These are phyloP conservation scores for Dactylonectria macrodidyma DNA, from an alignment of 2,329 filamentous ascomycete genomes.

Conservation along the genomic window DNA sequence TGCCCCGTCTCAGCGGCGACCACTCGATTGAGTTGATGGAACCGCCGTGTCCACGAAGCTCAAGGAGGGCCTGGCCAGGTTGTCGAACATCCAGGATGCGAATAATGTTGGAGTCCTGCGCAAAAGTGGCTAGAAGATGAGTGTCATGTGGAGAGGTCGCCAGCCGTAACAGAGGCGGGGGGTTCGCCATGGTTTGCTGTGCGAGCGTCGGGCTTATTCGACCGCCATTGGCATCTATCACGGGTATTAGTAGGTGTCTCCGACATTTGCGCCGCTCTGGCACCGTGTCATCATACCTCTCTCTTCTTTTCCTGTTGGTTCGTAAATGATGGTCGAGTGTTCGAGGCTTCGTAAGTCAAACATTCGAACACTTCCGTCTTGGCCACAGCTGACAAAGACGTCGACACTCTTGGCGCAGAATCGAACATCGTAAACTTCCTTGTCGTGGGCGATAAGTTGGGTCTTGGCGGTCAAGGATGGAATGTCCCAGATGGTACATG, in stretches of 20 bases:
- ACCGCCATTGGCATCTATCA: constrained; percentile 68
- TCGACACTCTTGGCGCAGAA: constrained; percentile 99
- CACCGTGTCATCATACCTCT: constrained; percentile 66
- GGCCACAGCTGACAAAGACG: constrained; percentile 97
- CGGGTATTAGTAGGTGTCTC: constrained; percentile 37
- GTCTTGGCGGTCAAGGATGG: constrained; percentile 98
- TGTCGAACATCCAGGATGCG: constrained; percentile 97
- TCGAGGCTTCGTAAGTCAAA: constrained; percentile 97
- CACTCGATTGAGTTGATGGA: constrained; percentile 95
- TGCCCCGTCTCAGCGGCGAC: constrained; percentile 89
- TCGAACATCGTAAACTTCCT: constrained; percentile 97
- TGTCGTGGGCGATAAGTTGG: constrained; percentile 97
- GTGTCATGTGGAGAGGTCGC: constrained; percentile 96
- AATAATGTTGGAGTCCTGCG: constrained; percentile 91
- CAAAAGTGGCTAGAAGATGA: constrained; percentile 96
- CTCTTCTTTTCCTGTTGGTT: constrained; percentile 90
- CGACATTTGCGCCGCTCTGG: background rate
- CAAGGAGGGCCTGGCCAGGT: constrained; percentile 93
- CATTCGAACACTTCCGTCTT: constrained; percentile 98
- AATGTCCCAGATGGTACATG: constrained; percentile 99
- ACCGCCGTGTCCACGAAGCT: constrained; percentile 90
- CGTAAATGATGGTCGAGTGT: constrained; percentile 99
- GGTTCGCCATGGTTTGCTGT: constrained; percentile 83
- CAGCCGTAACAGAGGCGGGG: constrained; percentile 83
- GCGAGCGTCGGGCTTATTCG: constrained; percentile 82